Conservation (phyloP, 23 red algal genomes). For the Gracilariopsis chorda region DNA sequence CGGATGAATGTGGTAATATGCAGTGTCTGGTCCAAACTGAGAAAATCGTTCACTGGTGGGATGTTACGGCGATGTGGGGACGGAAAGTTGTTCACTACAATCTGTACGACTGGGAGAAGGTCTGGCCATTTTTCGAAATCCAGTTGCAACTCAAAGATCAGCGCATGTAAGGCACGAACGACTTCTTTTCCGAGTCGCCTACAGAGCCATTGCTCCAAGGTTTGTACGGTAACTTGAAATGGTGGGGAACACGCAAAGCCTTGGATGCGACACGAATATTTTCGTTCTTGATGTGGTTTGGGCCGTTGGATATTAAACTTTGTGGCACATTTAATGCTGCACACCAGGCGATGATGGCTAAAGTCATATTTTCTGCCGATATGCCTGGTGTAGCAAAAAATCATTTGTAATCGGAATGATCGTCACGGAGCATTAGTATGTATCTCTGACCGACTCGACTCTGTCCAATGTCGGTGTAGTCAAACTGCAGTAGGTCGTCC, state of each 20-base stretch:
- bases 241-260: background rate
- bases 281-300: background rate
- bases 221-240: background rate
- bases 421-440: background rate
- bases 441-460: background rate
- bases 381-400: background rate
- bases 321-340: background rate
- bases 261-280: background rate
- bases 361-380: background rate
- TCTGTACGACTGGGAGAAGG: background rate
- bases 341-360: background rate
- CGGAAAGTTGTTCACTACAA: background rate
- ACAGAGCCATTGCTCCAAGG: background rate
- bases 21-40: background rate
- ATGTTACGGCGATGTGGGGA: background rate
- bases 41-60: background rate
- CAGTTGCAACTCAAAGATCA: background rate
- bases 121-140: background rate
- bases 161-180: background rate
- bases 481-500: slow-evolving; percentile 13
- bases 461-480: background rate
- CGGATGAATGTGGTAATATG: background rate
- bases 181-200: background rate
- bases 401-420: background rate
- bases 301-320: background rate